These are phyloP conservation scores for Austroboletus novae-zelandiae DNA, from an alignment of 1,284 basidiomycete genomes.

Conservation along the genomic window DNA sequence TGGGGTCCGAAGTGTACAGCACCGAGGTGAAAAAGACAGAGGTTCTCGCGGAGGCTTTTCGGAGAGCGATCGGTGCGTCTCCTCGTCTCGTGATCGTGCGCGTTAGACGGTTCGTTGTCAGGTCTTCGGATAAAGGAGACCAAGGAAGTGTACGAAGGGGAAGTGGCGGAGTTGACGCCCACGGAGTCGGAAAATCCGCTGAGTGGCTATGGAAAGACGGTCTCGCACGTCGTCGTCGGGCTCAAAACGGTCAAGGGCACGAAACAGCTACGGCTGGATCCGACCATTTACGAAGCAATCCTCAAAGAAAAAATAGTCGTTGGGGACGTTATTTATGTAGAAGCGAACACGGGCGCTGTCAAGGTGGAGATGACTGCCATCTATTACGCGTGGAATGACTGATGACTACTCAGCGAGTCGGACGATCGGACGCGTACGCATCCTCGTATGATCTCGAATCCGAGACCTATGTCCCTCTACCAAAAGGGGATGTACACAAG, in stretches of 20 bases:
- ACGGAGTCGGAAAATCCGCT: constrained; percentile 94
- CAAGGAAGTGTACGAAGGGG: constrained; percentile 98
- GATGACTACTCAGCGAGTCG: constrained; percentile 68
- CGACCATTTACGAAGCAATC: constrained; percentile 95
- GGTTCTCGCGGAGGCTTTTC: constrained; percentile 94
- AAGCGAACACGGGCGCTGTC: constrained; percentile 92
- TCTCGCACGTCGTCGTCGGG: constrained; percentile 94
- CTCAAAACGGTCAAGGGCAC: constrained; percentile 99
- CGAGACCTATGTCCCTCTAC: constrained; percentile 96
- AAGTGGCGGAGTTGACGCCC: constrained; percentile 96
- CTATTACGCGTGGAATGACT: neutral
- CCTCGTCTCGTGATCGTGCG: too few relatives aligned
- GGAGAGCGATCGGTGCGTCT: constrained; percentile 88
- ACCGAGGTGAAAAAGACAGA: constrained; percentile 99
- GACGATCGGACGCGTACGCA: constrained; percentile 96
- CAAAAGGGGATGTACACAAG: constrained; percentile 98
- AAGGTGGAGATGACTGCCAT: constrained; percentile 57
- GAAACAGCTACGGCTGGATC: constrained; percentile 94
- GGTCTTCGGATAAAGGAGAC: constrained; percentile 97
- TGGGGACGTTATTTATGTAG: constrained; percentile 97
- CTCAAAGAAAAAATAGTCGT: constrained; percentile 97
- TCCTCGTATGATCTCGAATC: constrained; percentile 99
- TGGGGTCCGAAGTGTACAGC: constrained; percentile 95
- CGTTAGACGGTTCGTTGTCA: constrained; percentile 29
- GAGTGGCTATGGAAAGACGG: constrained; percentile 97